These are phyloP conservation scores for Lotus japonicus DNA, from an alignment of 306 rosid species.

Conservation along the genomic window DNA sequence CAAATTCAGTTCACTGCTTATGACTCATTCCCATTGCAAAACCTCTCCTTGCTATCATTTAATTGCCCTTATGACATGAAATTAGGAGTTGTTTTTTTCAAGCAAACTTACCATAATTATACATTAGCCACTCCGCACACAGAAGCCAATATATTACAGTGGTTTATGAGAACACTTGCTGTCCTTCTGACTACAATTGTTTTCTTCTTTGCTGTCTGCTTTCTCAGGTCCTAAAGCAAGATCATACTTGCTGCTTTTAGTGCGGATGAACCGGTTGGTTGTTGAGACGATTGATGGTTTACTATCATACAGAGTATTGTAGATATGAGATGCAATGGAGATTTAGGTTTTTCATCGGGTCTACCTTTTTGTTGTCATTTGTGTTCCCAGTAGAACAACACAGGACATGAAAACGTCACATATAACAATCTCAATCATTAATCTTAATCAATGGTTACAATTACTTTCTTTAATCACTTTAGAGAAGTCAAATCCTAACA, in stretches of 20 bases:
- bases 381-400: background rate
- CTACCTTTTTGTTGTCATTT: background rate
- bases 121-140: background rate
- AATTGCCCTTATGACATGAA: background rate
- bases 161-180: background rate
- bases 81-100: background rate
- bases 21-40: slow-evolving; percentile 1
- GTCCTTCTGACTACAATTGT: background rate
- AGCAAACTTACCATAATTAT: background rate
- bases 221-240: slow-evolving; percentile 43
- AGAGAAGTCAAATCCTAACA: background rate
- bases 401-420: background rate
- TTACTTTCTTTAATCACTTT: too few species aligned
- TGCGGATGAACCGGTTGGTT: slow-evolving; percentile 41
- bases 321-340: slow-evolving; percentile 13
- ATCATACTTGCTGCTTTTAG: slow-evolving; percentile 44
- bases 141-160: background rate
- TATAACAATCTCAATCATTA: too few species aligned
- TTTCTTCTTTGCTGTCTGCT: background rate
- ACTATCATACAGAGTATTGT: slow-evolving; percentile 37
- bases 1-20: background rate
- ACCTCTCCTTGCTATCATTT: background rate
- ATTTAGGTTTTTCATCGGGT: background rate
- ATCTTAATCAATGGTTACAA: too few species aligned
- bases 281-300: slow-evolving; percentile 37